Percentiles rank a stretch among this genome's conserved stretches.
These are phyloP conservation scores for Adansonia grandidieri DNA, from an alignment of 441 rosid genomes.

Conservation along the genomic window DNA sequence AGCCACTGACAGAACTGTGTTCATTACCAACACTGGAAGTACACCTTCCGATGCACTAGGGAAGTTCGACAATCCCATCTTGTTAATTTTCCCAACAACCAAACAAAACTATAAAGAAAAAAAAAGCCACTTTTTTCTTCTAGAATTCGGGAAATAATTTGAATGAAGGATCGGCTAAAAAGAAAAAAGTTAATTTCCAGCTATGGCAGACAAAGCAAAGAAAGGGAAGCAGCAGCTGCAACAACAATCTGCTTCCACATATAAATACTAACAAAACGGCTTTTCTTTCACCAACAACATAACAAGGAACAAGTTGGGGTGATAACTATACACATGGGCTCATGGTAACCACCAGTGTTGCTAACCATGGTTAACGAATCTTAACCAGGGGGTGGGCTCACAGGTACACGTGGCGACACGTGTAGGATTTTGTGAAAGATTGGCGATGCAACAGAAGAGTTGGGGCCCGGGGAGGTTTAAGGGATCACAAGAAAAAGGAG, in stretches of 20 bases:
- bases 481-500: too few relatives aligned
- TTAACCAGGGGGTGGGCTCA: constrained; percentile 25
- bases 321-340: constrained; percentile 19
- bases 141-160: not conserved
- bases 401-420: constrained; percentile 12
- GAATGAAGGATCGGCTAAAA: not conserved
- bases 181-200: not conserved
- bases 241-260: too few relatives aligned
- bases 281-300: too few relatives aligned
- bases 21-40: constrained; percentile 68
- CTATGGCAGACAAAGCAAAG: not conserved
- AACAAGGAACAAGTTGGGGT: not conserved
- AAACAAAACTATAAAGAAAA: not conserved
- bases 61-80: constrained; percentile 82
- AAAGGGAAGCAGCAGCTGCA: not conserved
- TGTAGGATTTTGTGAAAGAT: too few relatives aligned
- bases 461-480: too few relatives aligned
- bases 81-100: not conserved
- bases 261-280: too few relatives aligned
- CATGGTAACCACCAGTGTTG: constrained; percentile 23
- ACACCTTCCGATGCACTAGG: constrained; percentile 70
- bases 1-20: constrained; percentile 68
- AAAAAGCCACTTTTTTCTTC: not conserved
- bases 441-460: too few relatives aligned
- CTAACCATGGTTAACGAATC: constrained; percentile 29